phyloP scores from a whole-genome alignment of 169 alveolate species.

The Plasmodium malariae region DNA sequence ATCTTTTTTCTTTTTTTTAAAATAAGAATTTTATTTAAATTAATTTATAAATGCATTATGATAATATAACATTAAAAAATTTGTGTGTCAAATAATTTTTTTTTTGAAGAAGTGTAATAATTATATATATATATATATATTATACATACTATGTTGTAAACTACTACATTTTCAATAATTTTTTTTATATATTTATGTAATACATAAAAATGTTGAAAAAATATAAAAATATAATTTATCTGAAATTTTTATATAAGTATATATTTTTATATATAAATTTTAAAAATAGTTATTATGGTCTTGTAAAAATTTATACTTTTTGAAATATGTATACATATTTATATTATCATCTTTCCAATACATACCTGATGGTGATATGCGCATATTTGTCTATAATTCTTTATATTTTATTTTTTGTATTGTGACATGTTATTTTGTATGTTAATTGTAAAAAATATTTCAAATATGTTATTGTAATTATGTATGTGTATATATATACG shows the following conservation, averaged over 20 bases:
- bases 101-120: constrained; percentile 12
- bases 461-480: constrained; percentile 9
- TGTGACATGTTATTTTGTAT: neutral
- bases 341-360: neutral
- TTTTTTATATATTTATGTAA: neutral
- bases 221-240: constrained; percentile 1
- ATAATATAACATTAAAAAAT: neutral
- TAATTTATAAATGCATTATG: constrained; percentile 22
- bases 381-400: constrained; percentile 18
- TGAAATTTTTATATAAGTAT: too few species aligned
- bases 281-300: neutral
- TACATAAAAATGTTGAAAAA: neutral
- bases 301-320: neutral
- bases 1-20: constrained; percentile 1
- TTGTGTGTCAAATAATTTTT: constrained; percentile 27
- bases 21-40: constrained; percentile 24
- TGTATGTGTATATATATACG: neutral
- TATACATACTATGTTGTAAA: too few species aligned
- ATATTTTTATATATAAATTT: neutral
- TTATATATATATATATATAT: too few species aligned
- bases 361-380: constrained; percentile 34
- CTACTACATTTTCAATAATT: neutral
- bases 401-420: constrained; percentile 1
- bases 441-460: constrained; percentile 5
- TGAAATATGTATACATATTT: neutral